Percentiles rank a stretch among this genome's conserved stretches.
Evolutionary conservation across 345 rosid species (phyloP).

Genomic region (Eucalyptus urophylla): DNA sequence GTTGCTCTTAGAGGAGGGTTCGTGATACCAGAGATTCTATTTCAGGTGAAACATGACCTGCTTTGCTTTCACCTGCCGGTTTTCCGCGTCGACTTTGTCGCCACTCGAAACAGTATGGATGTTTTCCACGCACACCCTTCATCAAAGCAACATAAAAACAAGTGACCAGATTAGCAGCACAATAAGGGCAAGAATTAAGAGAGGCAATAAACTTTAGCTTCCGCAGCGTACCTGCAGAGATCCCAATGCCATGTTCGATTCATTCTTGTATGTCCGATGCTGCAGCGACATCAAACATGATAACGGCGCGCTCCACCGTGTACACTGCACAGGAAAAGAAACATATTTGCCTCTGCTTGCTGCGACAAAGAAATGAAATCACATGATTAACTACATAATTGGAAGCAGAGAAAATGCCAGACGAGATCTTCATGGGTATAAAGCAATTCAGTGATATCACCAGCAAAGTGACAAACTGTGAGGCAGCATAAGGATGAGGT

Average conservation of each 20-base stretch:
- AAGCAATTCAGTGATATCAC: background rate
- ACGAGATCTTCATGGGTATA: background rate
- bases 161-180: background rate
- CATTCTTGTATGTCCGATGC: slow-evolving; percentile 74
- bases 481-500: background rate
- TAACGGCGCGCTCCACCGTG: slow-evolving; percentile 84
- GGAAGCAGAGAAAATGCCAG: background rate
- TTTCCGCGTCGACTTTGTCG: slow-evolving; percentile 82
- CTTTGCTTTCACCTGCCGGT: slow-evolving; percentile 87
- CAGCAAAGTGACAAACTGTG: background rate
- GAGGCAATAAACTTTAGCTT: background rate
- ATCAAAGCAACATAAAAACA: background rate
- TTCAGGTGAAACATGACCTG: slow-evolving; percentile 88
- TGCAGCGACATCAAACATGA: slow-evolving; percentile 96
- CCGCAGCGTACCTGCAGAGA: slow-evolving; percentile 49
- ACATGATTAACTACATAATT: background rate
- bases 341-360: background rate
- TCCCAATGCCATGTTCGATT: slow-evolving; percentile 97
- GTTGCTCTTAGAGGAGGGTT: slow-evolving; percentile 78
- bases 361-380: background rate
- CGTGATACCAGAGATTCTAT: slow-evolving; percentile 79
- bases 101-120: slow-evolving; percentile 81
- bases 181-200: background rate
- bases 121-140: slow-evolving; percentile 68
- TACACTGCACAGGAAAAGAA: slow-evolving; percentile 39